Conservation (phyloP, 164 flowering plant species). For the Tinospora cordifolia region DNA sequence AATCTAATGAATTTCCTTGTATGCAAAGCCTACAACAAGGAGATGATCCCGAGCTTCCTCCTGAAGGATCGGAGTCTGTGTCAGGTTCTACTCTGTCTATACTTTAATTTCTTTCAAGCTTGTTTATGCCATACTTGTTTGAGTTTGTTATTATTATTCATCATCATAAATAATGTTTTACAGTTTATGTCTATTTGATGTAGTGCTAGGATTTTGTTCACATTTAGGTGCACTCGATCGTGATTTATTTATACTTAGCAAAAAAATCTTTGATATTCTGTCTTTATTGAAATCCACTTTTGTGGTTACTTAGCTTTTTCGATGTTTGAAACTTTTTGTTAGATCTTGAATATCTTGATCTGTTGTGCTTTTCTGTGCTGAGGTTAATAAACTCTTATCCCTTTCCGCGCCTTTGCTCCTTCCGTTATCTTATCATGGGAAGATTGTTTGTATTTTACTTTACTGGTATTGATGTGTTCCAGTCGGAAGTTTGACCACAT, state of each 20-base stretch:
- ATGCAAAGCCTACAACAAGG: constrained; percentile 36
- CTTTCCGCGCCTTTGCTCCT: too few species aligned
- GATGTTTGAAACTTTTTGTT: too few species aligned
- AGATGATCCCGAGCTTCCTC: constrained; percentile 29
- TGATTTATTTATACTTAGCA: not conserved
- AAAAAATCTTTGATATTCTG: not conserved
- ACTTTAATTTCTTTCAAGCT: not conserved
- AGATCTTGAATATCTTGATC: too few species aligned
- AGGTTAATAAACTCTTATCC: too few species aligned
- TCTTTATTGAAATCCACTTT: too few species aligned
- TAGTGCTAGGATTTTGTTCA: not conserved
- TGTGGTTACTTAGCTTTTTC: too few species aligned
- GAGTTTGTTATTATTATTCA: not conserved
- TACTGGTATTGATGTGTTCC: too few species aligned
- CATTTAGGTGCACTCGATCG: not conserved
- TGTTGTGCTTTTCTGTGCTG: too few species aligned
- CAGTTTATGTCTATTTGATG: not conserved
- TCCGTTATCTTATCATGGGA: too few species aligned
- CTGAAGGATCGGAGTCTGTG: constrained; percentile 35
- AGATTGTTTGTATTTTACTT: too few species aligned
- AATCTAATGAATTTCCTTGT: constrained; percentile 2
- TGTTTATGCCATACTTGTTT: not conserved
- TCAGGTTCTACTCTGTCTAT: constrained; percentile 30
- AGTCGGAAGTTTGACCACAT: too few species aligned
- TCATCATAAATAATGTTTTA: not conserved